These are phyloP conservation scores for Blakeslea trispora DNA, from an alignment of 371 early-diverging fungal species.

Conservation along the genomic window DNA sequence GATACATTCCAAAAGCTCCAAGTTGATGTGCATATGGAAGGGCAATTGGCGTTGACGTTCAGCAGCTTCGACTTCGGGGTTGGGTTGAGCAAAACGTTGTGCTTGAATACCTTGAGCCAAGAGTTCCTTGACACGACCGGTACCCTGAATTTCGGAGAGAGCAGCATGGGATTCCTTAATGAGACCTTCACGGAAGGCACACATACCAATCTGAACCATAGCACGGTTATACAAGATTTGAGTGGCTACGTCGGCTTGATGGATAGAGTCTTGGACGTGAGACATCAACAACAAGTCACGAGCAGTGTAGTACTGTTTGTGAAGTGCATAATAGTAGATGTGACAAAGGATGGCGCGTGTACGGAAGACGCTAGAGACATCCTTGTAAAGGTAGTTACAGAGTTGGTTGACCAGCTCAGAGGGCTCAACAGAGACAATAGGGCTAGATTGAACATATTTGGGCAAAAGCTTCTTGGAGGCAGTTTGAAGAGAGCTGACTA, in stretches of 20 bases:
- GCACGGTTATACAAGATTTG: conserved; percentile 97
- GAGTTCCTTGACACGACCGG: conserved; percentile 90
- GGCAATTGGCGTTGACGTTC: conserved; percentile 95
- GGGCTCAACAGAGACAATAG: conserved; percentile 54
- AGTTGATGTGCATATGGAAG: conserved; percentile 98
- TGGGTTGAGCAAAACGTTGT: conserved; percentile 70
- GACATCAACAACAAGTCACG: conserved; percentile 98
- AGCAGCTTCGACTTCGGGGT: conserved; percentile 81
- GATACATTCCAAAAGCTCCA: conserved; percentile 96
- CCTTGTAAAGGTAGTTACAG: conserved; percentile 88
- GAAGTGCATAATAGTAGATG: conserved; percentile 94
- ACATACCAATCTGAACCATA: conserved; percentile 94
- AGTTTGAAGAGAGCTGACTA: conserved; percentile 52
- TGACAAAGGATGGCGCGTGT: conserved; percentile 97
- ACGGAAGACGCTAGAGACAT: conserved; percentile 81
- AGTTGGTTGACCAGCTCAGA: conserved; percentile 73
- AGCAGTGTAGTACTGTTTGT: conserved; percentile 90
- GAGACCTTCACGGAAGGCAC: conserved; percentile 95
- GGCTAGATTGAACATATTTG: conserved; percentile 39
- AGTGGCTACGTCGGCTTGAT: conserved; percentile 88
- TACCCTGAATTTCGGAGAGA: conserved; percentile 87
- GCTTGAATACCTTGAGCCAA: conserved; percentile 90
- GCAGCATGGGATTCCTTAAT: conserved; percentile 85
- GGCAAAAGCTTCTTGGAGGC: conserved; percentile 41
- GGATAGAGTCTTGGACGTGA: conserved; percentile 93